Conservation (phyloP, 208 protist species). For the Naegleria gruberi region DNA sequence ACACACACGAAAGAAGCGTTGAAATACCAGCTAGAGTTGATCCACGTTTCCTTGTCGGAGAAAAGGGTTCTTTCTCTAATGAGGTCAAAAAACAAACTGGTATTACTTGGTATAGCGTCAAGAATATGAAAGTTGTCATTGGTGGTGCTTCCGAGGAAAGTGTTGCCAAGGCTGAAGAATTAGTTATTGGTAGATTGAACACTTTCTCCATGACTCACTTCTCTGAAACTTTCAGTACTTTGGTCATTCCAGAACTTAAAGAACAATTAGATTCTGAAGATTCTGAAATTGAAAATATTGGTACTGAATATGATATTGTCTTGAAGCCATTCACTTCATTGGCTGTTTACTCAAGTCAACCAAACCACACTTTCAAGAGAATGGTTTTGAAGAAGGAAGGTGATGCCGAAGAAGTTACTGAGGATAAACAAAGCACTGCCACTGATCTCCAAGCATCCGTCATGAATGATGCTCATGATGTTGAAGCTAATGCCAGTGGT, state of each 20-base stretch:
- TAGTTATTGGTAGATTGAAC: not conserved
- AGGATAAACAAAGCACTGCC: not conserved
- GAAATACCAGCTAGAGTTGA: not conserved
- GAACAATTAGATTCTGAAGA: not conserved
- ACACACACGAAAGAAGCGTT: not conserved
- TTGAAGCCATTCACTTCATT: not conserved
- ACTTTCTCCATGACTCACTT: not conserved
- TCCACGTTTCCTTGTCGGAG: not conserved
- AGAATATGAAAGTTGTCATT: not conserved
- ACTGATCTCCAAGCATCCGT: not conserved
- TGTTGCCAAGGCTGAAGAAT: not conserved
- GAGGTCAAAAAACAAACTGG: not conserved
- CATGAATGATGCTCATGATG: not conserved
- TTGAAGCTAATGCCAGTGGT: not conserved
- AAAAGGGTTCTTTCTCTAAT: not conserved
- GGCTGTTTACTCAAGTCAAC: not conserved
- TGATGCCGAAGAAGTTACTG: not conserved
- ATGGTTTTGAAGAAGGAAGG: not conserved
- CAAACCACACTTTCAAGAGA: not conserved
- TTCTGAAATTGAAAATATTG: not conserved
- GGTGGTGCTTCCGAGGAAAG: not conserved
- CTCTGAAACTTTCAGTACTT: conserved; percentile 1
- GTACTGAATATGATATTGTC: not conserved
- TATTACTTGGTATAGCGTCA: not conserved
- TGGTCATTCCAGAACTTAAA: not conserved